phyloP scores from a whole-genome alignment of 495 filamentous ascomycete species.

The Trichoderma gamsii region DNA sequence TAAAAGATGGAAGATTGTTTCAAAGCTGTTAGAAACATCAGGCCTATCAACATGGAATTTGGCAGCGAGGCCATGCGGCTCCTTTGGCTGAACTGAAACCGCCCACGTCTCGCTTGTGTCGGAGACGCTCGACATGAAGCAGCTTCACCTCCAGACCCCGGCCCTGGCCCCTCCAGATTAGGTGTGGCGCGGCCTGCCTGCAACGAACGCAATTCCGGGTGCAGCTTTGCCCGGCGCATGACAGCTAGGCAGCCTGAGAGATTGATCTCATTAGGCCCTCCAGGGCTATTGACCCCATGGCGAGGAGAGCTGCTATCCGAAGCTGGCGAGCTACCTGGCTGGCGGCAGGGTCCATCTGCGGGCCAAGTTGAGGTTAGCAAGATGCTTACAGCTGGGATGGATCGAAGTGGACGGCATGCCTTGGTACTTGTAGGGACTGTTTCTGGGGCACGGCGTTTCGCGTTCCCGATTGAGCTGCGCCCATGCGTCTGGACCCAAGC shows the following conservation, averaged over 20 bases:
- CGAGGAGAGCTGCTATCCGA: conserved; percentile 1
- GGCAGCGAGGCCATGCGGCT: neutral
- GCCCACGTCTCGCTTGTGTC: conserved; percentile 28
- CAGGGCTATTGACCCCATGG: neutral
- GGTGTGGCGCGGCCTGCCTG: conserved; percentile 6
- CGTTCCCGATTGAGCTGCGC: neutral
- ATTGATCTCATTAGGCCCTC: neutral
- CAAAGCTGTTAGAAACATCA: neutral
- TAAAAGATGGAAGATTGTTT: neutral
- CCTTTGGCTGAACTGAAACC: conserved; percentile 24
- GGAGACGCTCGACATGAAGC: conserved; percentile 27
- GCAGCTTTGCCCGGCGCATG: conserved; percentile 1
- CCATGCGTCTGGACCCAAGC: neutral
- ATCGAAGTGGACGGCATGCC: neutral
- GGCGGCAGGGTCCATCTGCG: no score
- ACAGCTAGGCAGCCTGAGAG: neutral
- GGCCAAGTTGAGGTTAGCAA: neutral
- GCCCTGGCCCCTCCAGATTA: conserved; percentile 3
- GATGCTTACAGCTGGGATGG: neutral
- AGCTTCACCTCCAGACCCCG: conserved; percentile 21
- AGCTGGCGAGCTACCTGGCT: neutral
- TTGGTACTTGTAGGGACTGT: neutral
- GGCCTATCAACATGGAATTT: neutral
- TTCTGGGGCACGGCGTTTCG: neutral
- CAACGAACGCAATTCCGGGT: conserved; percentile 12